A percentile compares a stretch with the other conserved stretches of the same genome.
Evolutionary conservation across 768 basidiomycete genomes (phyloP).

Genomic region (Tricholoma flavovirens): DNA sequence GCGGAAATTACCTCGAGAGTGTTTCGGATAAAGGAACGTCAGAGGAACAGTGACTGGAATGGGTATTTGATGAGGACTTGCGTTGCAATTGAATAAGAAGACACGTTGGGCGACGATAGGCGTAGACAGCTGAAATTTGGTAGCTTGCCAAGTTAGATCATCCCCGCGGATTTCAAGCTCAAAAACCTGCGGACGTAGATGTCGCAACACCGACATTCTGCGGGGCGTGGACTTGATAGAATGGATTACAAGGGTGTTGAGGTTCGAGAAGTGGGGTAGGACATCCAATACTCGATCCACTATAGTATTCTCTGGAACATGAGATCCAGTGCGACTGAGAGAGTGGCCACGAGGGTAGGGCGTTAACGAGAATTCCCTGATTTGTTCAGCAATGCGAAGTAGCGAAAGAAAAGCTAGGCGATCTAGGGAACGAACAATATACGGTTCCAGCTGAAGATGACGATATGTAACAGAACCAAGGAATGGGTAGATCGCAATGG

Average conservation of each 20-base stretch:
- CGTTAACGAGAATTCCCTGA: constrained; percentile 12
- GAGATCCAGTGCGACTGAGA: constrained; percentile 8
- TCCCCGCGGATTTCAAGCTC: constrained; percentile 15
- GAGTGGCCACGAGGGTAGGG: constrained; percentile 16
- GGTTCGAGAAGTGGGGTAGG: constrained; percentile 12
- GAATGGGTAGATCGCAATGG: constrained; percentile 14
- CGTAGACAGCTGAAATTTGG: constrained; percentile 4
- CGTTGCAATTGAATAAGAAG: constrained; percentile 13
- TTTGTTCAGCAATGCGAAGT: constrained; percentile 5
- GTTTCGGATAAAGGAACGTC: constrained; percentile 8
- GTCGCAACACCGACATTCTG: constrained; percentile 6
- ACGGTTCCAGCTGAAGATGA: constrained; percentile 10
- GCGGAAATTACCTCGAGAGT: constrained; percentile 11
- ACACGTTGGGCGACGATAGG: constrained; percentile 11
- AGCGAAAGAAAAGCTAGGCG: constrained; percentile 13
- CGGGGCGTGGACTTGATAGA: constrained; percentile 6
- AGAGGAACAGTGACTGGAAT: constrained; percentile 5
- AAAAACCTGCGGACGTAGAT: constrained; percentile 6
- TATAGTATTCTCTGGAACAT: constrained; percentile 11
- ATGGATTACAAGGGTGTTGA: constrained; percentile 13
- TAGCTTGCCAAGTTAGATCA: constrained; percentile 7
- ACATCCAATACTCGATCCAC: constrained; percentile 4
- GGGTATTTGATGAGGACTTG: constrained; percentile 7
- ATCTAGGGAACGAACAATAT: constrained; percentile 8
- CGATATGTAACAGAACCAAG: constrained; percentile 16